phyloP scores from a whole-genome alignment of 1,284 basidiomycete species.

The Chiua sp. region DNA sequence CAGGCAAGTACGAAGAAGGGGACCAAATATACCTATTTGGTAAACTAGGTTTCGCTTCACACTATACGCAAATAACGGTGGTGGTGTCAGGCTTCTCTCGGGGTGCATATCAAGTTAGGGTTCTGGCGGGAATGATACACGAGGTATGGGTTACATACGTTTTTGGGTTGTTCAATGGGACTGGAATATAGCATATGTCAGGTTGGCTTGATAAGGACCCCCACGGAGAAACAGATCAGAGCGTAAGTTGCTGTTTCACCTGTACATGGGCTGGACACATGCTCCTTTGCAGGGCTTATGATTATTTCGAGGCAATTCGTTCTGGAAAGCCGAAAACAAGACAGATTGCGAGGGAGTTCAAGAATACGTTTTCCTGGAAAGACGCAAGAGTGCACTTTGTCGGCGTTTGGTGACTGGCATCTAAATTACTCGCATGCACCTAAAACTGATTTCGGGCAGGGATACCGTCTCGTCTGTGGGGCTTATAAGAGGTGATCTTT shows the following conservation, averaged over 20 bases:
- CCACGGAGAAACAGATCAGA: conserved; percentile 31
- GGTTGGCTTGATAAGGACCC: conserved; percentile 29
- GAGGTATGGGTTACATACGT: conserved; percentile 28
- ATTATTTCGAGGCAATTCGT: conserved; percentile 37
- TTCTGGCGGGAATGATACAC: conserved; percentile 46
- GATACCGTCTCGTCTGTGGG: conserved; percentile 49
- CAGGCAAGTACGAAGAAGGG: conserved; percentile 38
- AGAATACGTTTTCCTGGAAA: conserved; percentile 40
- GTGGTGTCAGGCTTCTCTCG: conserved; percentile 45
- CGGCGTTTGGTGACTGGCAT: conserved; percentile 41
- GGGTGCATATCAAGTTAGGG: conserved; percentile 42
- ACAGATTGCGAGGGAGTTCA: conserved; percentile 38
- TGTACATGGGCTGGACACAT: no score
- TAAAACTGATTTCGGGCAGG: conserved; percentile 30
- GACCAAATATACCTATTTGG: conserved; percentile 39
- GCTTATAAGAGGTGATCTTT: conserved; percentile 23
- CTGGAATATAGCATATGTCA: conserved; percentile 5
- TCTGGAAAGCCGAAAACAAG: conserved; percentile 14
- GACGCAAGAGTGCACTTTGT: conserved; percentile 43
- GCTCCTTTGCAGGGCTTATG: conserved; percentile 40
- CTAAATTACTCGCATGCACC: no score
- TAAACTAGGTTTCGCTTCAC: conserved; percentile 9
- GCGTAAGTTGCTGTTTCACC: conserved; percentile 15
- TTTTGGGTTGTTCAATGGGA: neutral
- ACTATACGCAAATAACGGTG: neutral